phyloP scores from a whole-genome alignment of 306 rosid genomes.

The Rubus idaeus region DNA sequence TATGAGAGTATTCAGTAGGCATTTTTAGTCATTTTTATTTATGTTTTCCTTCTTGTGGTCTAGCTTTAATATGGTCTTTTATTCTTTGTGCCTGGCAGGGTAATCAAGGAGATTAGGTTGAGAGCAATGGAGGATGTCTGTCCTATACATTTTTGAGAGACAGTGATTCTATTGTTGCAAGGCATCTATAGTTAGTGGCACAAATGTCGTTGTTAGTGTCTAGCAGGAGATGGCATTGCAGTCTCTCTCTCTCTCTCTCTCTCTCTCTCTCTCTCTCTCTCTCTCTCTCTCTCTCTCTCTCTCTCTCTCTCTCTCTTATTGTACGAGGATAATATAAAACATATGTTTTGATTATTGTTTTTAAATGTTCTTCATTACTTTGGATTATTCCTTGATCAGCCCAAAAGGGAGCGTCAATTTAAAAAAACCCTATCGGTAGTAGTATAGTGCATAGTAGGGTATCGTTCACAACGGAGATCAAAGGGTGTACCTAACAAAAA shows the following conservation, averaged over 20 bases:
- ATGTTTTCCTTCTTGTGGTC: background rate
- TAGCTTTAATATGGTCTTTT: background rate
- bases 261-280: slow-evolving; percentile 24
- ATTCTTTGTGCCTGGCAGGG: slow-evolving; percentile 46
- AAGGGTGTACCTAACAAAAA: too few relatives aligned
- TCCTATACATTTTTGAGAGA: slow-evolving; percentile 61
- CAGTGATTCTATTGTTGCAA: slow-evolving; percentile 47
- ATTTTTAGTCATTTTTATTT: background rate
- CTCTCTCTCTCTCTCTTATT: too few relatives aligned
- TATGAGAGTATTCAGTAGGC: background rate
- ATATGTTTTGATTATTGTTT: too few relatives aligned
- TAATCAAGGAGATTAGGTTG: slow-evolving; percentile 77
- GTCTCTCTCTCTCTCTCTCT: slow-evolving; percentile 38
- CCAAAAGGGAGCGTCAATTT: too few relatives aligned
- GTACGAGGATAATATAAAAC: too few relatives aligned
- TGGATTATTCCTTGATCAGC: too few relatives aligned
- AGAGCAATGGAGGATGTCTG: slow-evolving; percentile 67
- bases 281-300: too few relatives aligned
- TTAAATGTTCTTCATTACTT: too few relatives aligned
- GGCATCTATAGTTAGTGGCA: slow-evolving; percentile 72
- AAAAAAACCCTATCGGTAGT: too few relatives aligned
- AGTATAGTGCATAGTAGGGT: too few relatives aligned
- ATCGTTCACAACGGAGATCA: too few relatives aligned
- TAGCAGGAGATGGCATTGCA: slow-evolving; percentile 78
- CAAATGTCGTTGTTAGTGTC: slow-evolving; percentile 52